phyloP scores from a whole-genome alignment of 2,329 filamentous ascomycete species.

The Aspergillus sp. region DNA sequence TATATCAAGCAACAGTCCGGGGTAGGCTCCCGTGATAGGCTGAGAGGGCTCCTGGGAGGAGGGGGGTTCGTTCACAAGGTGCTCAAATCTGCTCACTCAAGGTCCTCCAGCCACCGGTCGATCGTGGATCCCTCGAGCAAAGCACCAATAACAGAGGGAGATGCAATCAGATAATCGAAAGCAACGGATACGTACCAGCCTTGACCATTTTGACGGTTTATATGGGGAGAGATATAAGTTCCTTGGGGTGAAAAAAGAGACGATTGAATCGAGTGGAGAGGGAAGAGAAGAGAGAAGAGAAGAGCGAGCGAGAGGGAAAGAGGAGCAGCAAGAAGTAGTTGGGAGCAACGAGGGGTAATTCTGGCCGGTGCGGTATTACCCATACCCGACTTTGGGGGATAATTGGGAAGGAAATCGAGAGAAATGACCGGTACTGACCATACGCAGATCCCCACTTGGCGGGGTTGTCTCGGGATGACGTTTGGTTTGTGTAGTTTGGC shows the following conservation, averaged over 20 bases:
- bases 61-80: slow-evolving; percentile 33
- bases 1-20: background rate
- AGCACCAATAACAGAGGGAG: slow-evolving; percentile 17
- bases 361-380: background rate
- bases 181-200: slow-evolving; percentile 68
- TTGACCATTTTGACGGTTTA: slow-evolving; percentile 89
- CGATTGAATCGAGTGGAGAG: slow-evolving; percentile 7
- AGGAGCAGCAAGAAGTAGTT: background rate
- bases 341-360: slow-evolving; percentile 3
- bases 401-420: background rate
- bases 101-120: slow-evolving; percentile 31
- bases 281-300: slow-evolving; percentile 22
- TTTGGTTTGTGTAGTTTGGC: slow-evolving; percentile 13
- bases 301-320: slow-evolving; percentile 10
- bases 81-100: slow-evolving; percentile 45
- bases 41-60: slow-evolving; percentile 8
- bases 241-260: slow-evolving; percentile 12
- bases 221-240: slow-evolving; percentile 31
- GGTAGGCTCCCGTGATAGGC: slow-evolving; percentile 29
- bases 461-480: slow-evolving; percentile 25
- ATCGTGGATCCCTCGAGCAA: slow-evolving; percentile 25
- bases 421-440: background rate
- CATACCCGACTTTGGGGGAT: background rate
- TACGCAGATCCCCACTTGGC: slow-evolving; percentile 14
- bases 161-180: slow-evolving; percentile 16